phyloP scores from a whole-genome alignment of 2,329 filamentous ascomycete genomes.

The Trichoderma endophyticum region DNA sequence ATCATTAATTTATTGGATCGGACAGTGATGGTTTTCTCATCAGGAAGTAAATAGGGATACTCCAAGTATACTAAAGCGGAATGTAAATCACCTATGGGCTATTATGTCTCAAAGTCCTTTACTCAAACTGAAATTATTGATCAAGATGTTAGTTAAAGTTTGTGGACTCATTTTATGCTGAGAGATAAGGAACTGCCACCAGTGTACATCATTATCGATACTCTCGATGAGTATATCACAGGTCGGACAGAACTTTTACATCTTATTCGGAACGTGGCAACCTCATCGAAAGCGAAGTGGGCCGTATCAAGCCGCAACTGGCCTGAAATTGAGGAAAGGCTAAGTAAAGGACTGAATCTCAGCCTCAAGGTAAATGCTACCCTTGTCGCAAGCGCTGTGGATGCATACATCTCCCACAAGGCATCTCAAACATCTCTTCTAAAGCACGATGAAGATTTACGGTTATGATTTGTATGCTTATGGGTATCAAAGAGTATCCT shows the following conservation, averaged over 20 bases:
- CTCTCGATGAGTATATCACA: slow-evolving; percentile 40
- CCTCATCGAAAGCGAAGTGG: not conserved
- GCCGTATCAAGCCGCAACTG: slow-evolving; percentile 10
- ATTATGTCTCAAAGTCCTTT: no score
- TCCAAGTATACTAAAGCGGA: no score
- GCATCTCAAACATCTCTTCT: not conserved
- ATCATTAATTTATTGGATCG: not conserved
- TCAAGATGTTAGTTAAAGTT: no score
- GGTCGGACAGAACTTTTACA: slow-evolving; percentile 37
- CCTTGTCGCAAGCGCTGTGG: not conserved
- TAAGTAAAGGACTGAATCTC: not conserved
- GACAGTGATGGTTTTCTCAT: not conserved
- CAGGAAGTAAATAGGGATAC: no score
- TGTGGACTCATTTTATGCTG: slow-evolving; percentile 31
- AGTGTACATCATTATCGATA: slow-evolving; percentile 42
- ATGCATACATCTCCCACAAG: not conserved
- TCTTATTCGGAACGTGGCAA: slow-evolving; percentile 32
- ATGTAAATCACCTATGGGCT: no score
- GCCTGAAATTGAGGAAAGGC: slow-evolving; percentile 19
- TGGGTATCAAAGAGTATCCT: no score
- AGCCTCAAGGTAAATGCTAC: not conserved
- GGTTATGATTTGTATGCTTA: no score
- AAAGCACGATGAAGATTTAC: not conserved
- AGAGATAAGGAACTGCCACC: slow-evolving; percentile 29
- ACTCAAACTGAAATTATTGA: no score